Base-by-base conservation (phyloP, 768 basidiomycete species). In the Dioszegia crocea region DNA sequence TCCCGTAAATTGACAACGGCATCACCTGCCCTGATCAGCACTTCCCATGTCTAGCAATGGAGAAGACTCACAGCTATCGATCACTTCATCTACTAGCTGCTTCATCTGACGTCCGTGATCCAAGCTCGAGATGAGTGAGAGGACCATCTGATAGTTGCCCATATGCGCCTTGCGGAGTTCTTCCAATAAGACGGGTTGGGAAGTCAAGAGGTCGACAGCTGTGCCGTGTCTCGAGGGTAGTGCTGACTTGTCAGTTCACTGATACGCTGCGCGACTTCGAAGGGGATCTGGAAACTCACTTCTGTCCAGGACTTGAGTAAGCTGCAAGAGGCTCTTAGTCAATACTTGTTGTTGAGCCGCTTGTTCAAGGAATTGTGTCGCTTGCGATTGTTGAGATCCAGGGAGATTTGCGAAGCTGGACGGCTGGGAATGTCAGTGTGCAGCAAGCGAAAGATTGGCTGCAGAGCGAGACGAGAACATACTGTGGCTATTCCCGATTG, bases 1-100 rank as follows among this genome's bases (percentile, higher is more conserved):
- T 98, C 93, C 46, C 94, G 84, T 11, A 99, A 76, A 71, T 98
- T 94, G 30, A 85, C 84, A 19, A 97, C 91, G 56, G 93, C 90
- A 73, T 94, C 91, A 63, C 87, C 91, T 93, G 68, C 12, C 8
- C 33, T 43, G 23, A 27, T 52, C 41, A 56, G 39, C 38, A 26
- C 9, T 19, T 6, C 38, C 17, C 14, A 27, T 41, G 2, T 21
- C 10, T 6, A 14, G 38, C n/a, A 14, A 58, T 44, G 39, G 19
- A 30, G 59, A 82, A 80, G 79, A 48, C 79, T 62, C 53, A 82
- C 84, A 85, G 31, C 85, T 82, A 73, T 99, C 93, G 55, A 98
- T 87, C 58, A 96, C 84, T 12, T 85, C 83, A 77, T 99, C 96
- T 0, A 93, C 93, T 1, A 98, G 81, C 56, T 80, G 84, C 80